Percentiles rank a stretch among this genome's conserved stretches.
Evolutionary conservation across 208 protist genomes (phyloP).

Genomic region (Trypanosoma mega): DNA sequence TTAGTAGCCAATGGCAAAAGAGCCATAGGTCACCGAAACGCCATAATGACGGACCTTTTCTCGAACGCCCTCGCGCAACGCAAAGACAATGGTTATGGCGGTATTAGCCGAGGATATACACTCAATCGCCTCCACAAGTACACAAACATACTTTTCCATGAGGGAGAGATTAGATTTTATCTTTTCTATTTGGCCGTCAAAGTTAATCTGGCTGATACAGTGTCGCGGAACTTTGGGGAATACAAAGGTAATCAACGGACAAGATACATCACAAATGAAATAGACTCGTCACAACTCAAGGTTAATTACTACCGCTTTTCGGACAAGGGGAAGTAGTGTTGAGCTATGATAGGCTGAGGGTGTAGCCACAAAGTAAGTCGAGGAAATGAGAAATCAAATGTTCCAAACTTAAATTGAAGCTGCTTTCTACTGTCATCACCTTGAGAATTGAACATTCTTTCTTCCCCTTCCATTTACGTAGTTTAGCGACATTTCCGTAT

Average conservation of each 20-base stretch:
- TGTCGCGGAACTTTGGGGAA: constrained; percentile 12
- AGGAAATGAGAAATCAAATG: no score
- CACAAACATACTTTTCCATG: constrained; percentile 5
- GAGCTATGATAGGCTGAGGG: not conserved
- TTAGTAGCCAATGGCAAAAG: no score
- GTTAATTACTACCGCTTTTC: not conserved
- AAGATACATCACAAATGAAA: not conserved
- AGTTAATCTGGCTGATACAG: constrained; percentile 13
- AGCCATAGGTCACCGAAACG: no score
- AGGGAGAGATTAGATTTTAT: not conserved
- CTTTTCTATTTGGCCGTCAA: constrained; percentile 18
- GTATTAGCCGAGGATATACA: constrained; percentile 8
- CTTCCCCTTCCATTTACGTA: no score
- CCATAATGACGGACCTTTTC: constrained; percentile 11
- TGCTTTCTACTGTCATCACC: no score
- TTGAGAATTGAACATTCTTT: no score
- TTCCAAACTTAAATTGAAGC: no score
- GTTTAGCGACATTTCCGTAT: no score
- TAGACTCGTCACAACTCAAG: not conserved
- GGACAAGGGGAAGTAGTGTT: not conserved
- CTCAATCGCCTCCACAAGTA: constrained; percentile 15
- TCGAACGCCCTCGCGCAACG: constrained; percentile 9
- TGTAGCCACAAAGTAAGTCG: not conserved
- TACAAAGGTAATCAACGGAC: not conserved
- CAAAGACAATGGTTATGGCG: constrained; percentile 7